Evolutionary conservation across 2,329 filamentous ascomycete species (phyloP).

Genomic region (Plenodomus tracheiphilus): DNA sequence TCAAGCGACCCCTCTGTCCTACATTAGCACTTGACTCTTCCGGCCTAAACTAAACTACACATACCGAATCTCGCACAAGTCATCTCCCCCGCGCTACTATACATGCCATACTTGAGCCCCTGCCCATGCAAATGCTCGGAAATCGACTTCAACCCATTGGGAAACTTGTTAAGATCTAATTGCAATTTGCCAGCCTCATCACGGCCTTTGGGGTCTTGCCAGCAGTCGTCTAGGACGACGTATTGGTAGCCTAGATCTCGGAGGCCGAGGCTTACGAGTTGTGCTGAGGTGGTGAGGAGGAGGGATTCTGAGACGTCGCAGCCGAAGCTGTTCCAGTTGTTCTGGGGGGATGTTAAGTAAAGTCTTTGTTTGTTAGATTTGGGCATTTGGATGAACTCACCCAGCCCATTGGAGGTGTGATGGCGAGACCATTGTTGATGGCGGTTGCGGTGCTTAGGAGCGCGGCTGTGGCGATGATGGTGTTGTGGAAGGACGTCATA

Average conservation of each 20-base stretch:
- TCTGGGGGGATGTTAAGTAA: slow-evolving; percentile 7
- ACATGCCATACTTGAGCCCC: slow-evolving; percentile 67
- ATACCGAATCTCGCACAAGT: slow-evolving; percentile 61
- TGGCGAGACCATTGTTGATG: slow-evolving; percentile 29
- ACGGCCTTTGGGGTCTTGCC: slow-evolving; percentile 48
- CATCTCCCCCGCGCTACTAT: slow-evolving; percentile 57
- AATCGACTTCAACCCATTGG: slow-evolving; percentile 59
- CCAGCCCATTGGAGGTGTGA: slow-evolving; percentile 30
- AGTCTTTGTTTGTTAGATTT: too few relatives aligned
- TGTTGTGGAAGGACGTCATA: slow-evolving; percentile 15
- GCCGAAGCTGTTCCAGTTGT: slow-evolving; percentile 32
- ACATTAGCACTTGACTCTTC: slow-evolving; percentile 5
- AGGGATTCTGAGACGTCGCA: slow-evolving; percentile 33
- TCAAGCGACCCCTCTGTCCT: slow-evolving; percentile 27
- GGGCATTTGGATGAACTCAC: slow-evolving; percentile 4
- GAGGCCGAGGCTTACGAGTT: slow-evolving; percentile 28
- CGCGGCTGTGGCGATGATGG: slow-evolving; percentile 11
- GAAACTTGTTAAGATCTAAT: slow-evolving; percentile 59
- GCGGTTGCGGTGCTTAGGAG: slow-evolving; percentile 19
- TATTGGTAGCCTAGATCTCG: slow-evolving; percentile 47
- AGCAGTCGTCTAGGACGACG: slow-evolving; percentile 67
- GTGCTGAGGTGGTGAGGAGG: slow-evolving; percentile 28
- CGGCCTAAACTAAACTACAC: too few relatives aligned
- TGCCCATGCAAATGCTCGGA: slow-evolving; percentile 46
- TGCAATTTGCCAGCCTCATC: slow-evolving; percentile 47